Evolutionary conservation across 140 eudicot genomes (phyloP).

Genomic region (Oenanthe javanica): DNA sequence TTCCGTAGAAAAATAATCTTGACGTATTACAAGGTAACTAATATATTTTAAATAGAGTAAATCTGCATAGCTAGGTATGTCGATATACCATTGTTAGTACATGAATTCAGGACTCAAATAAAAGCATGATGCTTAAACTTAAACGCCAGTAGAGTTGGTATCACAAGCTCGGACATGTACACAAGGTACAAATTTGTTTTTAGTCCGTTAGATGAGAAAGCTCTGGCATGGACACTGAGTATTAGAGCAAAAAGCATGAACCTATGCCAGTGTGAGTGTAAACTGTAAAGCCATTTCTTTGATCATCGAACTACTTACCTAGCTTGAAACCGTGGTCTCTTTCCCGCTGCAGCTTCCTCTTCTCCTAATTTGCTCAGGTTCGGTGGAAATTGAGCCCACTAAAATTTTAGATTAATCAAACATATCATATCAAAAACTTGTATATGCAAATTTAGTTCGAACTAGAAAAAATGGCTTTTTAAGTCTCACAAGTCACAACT

Average conservation of each 20-base stretch:
- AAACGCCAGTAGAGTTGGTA: too few relatives aligned
- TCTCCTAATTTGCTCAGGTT: conserved; percentile 31
- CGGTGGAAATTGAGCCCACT: conserved; percentile 91
- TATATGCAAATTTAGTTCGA: neutral
- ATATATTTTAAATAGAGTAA: too few relatives aligned
- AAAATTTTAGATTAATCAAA: conserved; percentile 6
- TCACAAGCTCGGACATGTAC: neutral
- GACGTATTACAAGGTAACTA: too few relatives aligned
- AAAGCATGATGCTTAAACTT: too few relatives aligned
- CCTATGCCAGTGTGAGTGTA: neutral
- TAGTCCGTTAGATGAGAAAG: neutral
- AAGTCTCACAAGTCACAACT: neutral
- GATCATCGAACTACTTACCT: neutral
- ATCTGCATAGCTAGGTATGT: too few relatives aligned
- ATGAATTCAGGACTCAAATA: neutral
- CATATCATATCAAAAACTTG: neutral
- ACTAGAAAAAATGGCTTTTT: neutral
- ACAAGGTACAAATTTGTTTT: neutral
- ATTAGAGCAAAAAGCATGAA: neutral
- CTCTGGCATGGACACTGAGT: neutral
- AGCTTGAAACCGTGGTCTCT: conserved; percentile 1
- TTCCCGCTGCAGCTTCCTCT: conserved; percentile 24
- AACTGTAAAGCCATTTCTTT: neutral
- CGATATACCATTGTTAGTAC: too few relatives aligned
- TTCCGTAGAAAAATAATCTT: too few relatives aligned